Conservation (phyloP, 495 filamentous ascomycete genomes). For the Penicillium antarcticum region DNA sequence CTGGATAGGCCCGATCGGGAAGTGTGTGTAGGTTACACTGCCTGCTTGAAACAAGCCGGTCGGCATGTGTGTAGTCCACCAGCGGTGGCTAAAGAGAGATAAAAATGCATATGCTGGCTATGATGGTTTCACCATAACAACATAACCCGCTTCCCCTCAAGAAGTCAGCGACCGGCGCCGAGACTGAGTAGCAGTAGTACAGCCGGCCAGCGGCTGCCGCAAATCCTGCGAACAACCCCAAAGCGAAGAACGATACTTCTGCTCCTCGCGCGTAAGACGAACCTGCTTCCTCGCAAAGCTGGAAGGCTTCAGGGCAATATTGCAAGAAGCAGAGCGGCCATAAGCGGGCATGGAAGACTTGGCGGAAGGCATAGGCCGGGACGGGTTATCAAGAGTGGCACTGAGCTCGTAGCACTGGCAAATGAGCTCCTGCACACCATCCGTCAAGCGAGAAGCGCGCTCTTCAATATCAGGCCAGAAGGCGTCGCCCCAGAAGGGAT, state of each 20-base stretch:
- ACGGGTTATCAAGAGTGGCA: slow-evolving; percentile 24
- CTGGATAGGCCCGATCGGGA: neutral
- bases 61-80: neutral
- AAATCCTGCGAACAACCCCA: slow-evolving; percentile 26
- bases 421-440: slow-evolving; percentile 53
- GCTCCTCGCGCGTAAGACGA: slow-evolving; percentile 32
- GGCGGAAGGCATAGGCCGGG: slow-evolving; percentile 18
- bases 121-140: neutral
- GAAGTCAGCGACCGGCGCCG: slow-evolving; percentile 28
- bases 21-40: no score
- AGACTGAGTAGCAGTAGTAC: slow-evolving; percentile 14
- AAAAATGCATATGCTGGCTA: neutral
- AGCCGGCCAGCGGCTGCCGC: slow-evolving; percentile 18
- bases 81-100: neutral
- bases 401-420: slow-evolving; percentile 50
- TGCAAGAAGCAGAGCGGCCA: slow-evolving; percentile 18
- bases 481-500: slow-evolving; percentile 55
- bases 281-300: slow-evolving; percentile 32
- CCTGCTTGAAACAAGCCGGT: neutral
- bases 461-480: slow-evolving; percentile 55
- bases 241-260: slow-evolving; percentile 24
- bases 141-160: slow-evolving; percentile 7
- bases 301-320: slow-evolving; percentile 28
- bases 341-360: slow-evolving; percentile 13
- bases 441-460: slow-evolving; percentile 47